A percentile compares a stretch with the other conserved stretches of the same genome.
Evolutionary conservation across 2,329 filamentous ascomycete species (phyloP).

Genomic region (Apiospora sp.): DNA sequence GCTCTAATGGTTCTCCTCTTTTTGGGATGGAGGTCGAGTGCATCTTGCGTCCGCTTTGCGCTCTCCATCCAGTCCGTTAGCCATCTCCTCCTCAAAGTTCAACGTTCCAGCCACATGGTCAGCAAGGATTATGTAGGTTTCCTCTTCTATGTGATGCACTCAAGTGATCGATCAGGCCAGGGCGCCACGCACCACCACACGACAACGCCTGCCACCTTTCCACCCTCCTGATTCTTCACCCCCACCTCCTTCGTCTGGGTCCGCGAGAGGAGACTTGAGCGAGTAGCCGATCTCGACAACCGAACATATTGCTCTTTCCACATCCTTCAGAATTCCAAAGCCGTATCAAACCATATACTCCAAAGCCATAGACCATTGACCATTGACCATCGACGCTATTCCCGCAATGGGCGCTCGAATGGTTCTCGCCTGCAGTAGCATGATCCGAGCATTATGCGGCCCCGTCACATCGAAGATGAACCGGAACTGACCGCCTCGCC

Average conservation of each 20-base stretch:
- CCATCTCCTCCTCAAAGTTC: not conserved
- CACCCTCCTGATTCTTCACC: not conserved
- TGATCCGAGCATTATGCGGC: not conserved
- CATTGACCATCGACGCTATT: not conserved
- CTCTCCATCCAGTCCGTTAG: not conserved
- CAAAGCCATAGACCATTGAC: not conserved
- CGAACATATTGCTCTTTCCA: not conserved
- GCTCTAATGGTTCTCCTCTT: not conserved
- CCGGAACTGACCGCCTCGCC: slow-evolving; percentile 11
- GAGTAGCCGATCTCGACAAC: not conserved
- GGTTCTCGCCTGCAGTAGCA: slow-evolving; percentile 4
- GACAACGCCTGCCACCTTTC: slow-evolving; percentile 7
- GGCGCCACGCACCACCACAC: slow-evolving; percentile 14
- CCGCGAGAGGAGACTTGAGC: not conserved
- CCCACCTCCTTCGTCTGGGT: not conserved
- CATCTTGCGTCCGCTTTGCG: not conserved
- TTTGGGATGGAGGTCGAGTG: not conserved
- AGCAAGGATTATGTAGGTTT: not conserved
- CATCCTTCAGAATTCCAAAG: not conserved
- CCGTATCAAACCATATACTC: not conserved
- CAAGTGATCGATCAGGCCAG: not conserved
- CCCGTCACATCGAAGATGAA: not conserved
- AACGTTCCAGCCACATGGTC: slow-evolving; percentile 15
- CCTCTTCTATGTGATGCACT: not conserved
- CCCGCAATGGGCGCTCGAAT: not conserved